Evolutionary conservation across 192 early-diverging fungal genomes (phyloP).

Genomic region (Powellomyces hirtus): DNA sequence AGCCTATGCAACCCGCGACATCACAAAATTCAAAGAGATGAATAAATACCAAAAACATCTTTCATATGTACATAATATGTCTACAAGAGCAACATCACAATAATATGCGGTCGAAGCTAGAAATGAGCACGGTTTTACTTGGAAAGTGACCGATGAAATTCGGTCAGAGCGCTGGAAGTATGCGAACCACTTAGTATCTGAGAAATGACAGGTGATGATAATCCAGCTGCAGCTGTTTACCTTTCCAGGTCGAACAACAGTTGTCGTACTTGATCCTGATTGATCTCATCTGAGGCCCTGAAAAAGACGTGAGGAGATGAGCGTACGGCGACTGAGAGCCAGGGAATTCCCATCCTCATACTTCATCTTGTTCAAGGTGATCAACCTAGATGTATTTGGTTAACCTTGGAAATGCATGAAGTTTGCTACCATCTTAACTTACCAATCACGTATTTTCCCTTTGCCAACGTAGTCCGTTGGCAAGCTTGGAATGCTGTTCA

Average conservation of each 20-base stretch:
- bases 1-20: no score
- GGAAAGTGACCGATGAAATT: slow-evolving; percentile 32
- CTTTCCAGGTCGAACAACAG: slow-evolving; percentile 88
- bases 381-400: slow-evolving; percentile 50
- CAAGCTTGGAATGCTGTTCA: slow-evolving; percentile 77
- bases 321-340: not conserved
- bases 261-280: slow-evolving; percentile 83
- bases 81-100: no score
- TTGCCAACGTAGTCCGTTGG: slow-evolving; percentile 81
- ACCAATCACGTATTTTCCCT: slow-evolving; percentile 80
- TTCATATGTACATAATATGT: no score
- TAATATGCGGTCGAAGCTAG: no score
- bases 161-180: slow-evolving; percentile 22
- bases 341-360: not conserved
- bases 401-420: not conserved
- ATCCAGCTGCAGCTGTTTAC: slow-evolving; percentile 10
- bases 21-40: no score
- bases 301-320: not conserved
- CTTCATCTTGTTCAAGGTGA: slow-evolving; percentile 87
- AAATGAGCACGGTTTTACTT: slow-evolving; percentile 11
- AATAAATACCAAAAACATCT: no score
- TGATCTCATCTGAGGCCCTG: slow-evolving; percentile 79
- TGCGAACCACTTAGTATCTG: slow-evolving; percentile 27
- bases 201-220: slow-evolving; percentile 75
- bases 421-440: not conserved